These are phyloP conservation scores for Fusarium sambucinum DNA, from an alignment of 2,329 filamentous ascomycete species.

Conservation along the genomic window DNA sequence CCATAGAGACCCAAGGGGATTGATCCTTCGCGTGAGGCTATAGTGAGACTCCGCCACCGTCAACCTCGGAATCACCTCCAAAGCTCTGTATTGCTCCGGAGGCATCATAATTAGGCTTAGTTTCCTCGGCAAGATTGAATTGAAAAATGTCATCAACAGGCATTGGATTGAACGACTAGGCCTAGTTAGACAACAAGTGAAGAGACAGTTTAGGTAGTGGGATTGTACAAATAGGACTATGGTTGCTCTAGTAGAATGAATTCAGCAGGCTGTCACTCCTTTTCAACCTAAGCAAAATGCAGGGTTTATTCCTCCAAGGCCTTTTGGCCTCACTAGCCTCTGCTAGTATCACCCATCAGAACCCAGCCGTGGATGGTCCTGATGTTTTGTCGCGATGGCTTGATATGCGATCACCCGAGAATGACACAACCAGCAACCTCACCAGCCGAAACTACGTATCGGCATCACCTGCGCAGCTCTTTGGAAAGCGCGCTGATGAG, in stretches of 20 bases:
- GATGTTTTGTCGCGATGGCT: not conserved
- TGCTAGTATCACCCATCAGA: constrained; percentile 2
- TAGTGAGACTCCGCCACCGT: not conserved
- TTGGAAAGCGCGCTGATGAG: constrained; percentile 7
- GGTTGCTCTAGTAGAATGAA: not conserved
- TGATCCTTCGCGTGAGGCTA: not conserved
- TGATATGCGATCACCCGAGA: not conserved
- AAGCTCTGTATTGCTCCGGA: not conserved
- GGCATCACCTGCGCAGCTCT: not conserved
- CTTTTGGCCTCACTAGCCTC: constrained; percentile 1
- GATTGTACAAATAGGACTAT: not conserved
- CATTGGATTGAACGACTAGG: not conserved
- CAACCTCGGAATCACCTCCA: not conserved
- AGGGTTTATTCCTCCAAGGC: not conserved
- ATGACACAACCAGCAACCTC: not conserved
- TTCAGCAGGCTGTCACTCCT: not conserved
- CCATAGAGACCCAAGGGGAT: not conserved
- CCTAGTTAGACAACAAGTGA: not conserved
- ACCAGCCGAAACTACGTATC: not conserved
- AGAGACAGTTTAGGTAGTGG: too few species aligned
- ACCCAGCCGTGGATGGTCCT: not conserved
- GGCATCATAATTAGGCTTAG: not conserved
- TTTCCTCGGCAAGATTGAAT: not conserved
- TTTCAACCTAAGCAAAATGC: not conserved
- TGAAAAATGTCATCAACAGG: not conserved